Conservation (phyloP, 371 early-diverging fungal genomes). For the Phascolomyces articulosus region DNA sequence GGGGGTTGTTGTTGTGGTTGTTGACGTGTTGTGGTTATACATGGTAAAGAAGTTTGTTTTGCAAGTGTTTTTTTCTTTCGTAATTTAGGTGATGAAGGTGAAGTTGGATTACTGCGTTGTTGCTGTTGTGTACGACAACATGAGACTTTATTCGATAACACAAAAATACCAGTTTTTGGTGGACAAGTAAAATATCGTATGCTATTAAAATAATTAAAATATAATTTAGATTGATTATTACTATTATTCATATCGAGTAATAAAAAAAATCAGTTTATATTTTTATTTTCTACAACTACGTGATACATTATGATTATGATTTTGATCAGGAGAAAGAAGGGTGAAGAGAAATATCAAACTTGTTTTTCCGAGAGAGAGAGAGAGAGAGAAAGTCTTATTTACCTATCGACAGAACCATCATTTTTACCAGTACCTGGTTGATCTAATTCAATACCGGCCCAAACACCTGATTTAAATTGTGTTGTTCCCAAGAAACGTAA, state of each 20-base stretch:
- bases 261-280: too few relatives aligned
- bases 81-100: background rate
- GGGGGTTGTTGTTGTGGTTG: background rate
- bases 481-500: conserved; percentile 72
- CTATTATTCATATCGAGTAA: too few relatives aligned
- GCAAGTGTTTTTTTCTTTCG: background rate
- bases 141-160: conserved; percentile 13
- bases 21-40: background rate
- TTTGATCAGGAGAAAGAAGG: too few relatives aligned
- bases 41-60: conserved; percentile 7
- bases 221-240: too few relatives aligned
- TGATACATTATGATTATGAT: too few relatives aligned
- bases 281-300: too few relatives aligned
- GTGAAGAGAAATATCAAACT: too few relatives aligned
- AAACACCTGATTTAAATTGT: conserved; percentile 69
- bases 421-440: conserved; percentile 71
- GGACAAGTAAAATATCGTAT: conserved; percentile 25
- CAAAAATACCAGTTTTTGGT: conserved; percentile 28
- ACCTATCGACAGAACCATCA: conserved; percentile 70
- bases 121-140: conserved; percentile 2
- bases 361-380: too few relatives aligned
- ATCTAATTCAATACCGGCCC: conserved; percentile 82
- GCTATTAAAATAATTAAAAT: too few relatives aligned
- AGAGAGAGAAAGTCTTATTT: background rate
- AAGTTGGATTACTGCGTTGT: background rate